Evolutionary conservation across 1,284 basidiomycete genomes (phyloP).

Genomic region (Cryptococcus sp.): DNA sequence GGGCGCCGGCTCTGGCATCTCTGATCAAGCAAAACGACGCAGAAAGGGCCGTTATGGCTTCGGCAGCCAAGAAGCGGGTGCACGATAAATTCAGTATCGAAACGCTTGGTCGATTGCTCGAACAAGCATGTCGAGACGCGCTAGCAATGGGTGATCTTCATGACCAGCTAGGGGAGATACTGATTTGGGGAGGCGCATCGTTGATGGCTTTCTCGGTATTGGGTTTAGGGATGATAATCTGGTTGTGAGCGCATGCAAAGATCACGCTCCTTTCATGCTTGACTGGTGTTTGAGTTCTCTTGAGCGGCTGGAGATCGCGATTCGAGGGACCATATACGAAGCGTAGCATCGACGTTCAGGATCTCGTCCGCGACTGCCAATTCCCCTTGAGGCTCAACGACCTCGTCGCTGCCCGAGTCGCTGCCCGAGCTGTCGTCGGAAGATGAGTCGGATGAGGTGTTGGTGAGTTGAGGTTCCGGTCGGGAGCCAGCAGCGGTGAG

Average conservation of each 20-base stretch:
- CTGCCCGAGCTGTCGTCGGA: neutral
- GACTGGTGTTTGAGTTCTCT: neutral
- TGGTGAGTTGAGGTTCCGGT: too few relatives aligned
- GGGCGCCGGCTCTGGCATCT: slow-evolving; percentile 68
- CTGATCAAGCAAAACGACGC: slow-evolving; percentile 61
- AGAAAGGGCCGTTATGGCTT: slow-evolving; percentile 59
- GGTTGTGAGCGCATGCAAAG: neutral
- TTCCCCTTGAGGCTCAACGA: too few relatives aligned
- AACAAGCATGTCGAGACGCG: slow-evolving; percentile 62
- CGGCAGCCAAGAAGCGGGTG: slow-evolving; percentile 64
- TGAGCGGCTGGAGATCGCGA: neutral
- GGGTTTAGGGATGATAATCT: slow-evolving; percentile 13
- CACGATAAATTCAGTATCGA: slow-evolving; percentile 62
- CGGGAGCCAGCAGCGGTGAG: slow-evolving; percentile 42
- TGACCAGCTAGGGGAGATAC: slow-evolving; percentile 33
- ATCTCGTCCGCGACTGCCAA: neutral
- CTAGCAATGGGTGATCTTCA: slow-evolving; percentile 44
- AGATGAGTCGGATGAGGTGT: neutral
- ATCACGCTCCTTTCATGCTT: neutral
- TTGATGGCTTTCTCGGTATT: slow-evolving; percentile 23
- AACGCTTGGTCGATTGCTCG: slow-evolving; percentile 69
- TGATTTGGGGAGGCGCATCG: slow-evolving; percentile 36
- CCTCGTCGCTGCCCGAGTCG: too few relatives aligned
- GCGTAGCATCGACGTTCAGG: slow-evolving; percentile 2
- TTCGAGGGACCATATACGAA: slow-evolving; percentile 10